Conservation (phyloP, 225 moss, liverwort and hornwort genomes). For the Bryoerythrophyllum caledonicum region DNA sequence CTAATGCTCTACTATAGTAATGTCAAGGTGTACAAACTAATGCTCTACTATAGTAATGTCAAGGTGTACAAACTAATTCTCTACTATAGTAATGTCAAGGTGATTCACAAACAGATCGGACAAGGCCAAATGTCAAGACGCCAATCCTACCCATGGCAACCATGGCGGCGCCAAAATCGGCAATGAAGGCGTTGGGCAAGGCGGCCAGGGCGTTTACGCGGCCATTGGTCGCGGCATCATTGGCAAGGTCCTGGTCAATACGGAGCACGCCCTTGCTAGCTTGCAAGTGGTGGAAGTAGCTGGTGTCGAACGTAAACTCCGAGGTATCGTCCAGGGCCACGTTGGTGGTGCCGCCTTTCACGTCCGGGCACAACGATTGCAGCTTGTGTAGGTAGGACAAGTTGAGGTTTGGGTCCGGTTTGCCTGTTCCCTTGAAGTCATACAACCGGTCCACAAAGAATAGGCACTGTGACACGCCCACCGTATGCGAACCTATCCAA, state of each 20-base stretch:
- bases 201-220: constrained; percentile 33
- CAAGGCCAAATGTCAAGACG: constrained; percentile 27
- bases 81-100: background rate
- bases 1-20: too few relatives aligned
- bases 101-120: constrained; percentile 31
- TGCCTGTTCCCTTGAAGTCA: constrained; percentile 53
- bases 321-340: constrained; percentile 52
- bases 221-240: constrained; percentile 32
- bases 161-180: constrained; percentile 47
- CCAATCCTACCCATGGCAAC: constrained; percentile 59
- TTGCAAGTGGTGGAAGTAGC: constrained; percentile 50
- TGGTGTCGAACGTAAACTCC: constrained; percentile 40
- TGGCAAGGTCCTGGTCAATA: constrained; percentile 49
- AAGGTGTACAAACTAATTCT: background rate
- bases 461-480: constrained; percentile 43
- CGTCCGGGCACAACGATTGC: constrained; percentile 41
- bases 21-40: background rate
- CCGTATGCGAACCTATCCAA: constrained; percentile 46
- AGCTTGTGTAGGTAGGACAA: constrained; percentile 30
- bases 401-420: constrained; percentile 54
- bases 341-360: constrained; percentile 26
- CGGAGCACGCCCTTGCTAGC: constrained; percentile 47
- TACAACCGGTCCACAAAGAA: constrained; percentile 53
- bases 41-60: too few relatives aligned
- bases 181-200: constrained; percentile 25